Base-by-base conservation (phyloP, 2,329 filamentous ascomycete genomes). In the Myotisia sp. region DNA sequence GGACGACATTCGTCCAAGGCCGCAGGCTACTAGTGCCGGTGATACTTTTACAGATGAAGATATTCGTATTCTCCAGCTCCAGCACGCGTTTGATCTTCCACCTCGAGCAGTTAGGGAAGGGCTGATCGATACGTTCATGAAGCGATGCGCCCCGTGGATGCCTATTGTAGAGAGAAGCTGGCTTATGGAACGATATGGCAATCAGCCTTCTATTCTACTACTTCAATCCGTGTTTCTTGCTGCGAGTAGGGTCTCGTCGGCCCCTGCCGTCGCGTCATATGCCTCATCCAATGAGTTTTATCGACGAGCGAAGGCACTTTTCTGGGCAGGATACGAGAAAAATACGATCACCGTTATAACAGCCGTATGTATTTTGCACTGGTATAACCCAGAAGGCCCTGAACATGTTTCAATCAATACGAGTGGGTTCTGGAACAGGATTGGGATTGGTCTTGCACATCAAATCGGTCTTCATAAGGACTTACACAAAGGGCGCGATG, bases 401-500 rank as follows among this genome's bases (percentile, higher is more conserved):
- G 52, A 54, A 33, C 51, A 53, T 33, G 47, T 55, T 10, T 62
- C 58, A 7, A 49, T 59, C 5, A 57, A 64, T 38, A 62, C 56
- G 0, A 62, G 59, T 35, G 54, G 56, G 7, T 63, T 64, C 38
- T 64, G 60, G 60, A 46, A 59, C 19, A 51, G 57, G 14, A 55
- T 62, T 17, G 56, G 56, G 23, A 53, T 59, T 13, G 58, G 58
- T 2, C 42, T 64, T 17, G 59, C 58, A 2, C 59, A 62, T 45
- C 60, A 63, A 36, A 50, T 62, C 36, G 59, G 60, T 3, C 45
- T 64, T n/a, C 60, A 63, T 38, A 52, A 55, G 26, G 59, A 64
- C 33, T 58, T 59, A 2, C 43, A 42, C 3, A 45, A 44, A 3
- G 52, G 50, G 31, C 41, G 47, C 16, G 54, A 62, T 39, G 52